Conservation (phyloP, 768 basidiomycete genomes). For the Trametes villosa region DNA sequence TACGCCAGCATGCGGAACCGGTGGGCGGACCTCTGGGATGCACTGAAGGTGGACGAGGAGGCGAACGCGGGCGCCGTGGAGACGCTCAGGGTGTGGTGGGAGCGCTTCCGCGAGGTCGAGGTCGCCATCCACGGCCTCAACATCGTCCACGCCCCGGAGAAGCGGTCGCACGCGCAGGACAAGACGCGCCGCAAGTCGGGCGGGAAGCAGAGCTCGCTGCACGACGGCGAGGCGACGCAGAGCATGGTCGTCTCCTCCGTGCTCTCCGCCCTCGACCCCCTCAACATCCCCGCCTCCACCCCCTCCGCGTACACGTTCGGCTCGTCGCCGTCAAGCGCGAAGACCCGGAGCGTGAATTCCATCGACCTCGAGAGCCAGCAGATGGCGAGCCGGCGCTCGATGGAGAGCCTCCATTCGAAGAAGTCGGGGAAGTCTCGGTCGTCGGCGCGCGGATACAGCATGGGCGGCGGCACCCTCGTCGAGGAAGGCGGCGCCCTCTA, state of each 20-base stretch:
- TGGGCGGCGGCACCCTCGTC: constrained; percentile 8
- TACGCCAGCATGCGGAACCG: constrained; percentile 62
- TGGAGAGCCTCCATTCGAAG: constrained; percentile 45
- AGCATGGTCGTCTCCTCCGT: constrained; percentile 26
- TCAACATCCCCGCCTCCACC: constrained; percentile 18
- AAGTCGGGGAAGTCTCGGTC: constrained; percentile 43
- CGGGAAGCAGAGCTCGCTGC: constrained; percentile 9
- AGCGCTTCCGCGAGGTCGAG: constrained; percentile 71
- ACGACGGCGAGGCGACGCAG: constrained; percentile 20
- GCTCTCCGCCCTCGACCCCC: constrained; percentile 26
- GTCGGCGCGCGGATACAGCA: constrained; percentile 20
- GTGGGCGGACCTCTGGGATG: constrained; percentile 88
- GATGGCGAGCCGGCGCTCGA: constrained; percentile 35
- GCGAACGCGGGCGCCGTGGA: constrained; percentile 65
- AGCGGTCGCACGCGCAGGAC: constrained; percentile 19
- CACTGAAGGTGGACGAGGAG: constrained; percentile 41
- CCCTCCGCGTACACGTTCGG: constrained; percentile 23
- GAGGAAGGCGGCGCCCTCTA: constrained; percentile 32
- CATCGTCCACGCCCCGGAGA: constrained; percentile 42
- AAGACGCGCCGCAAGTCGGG: constrained; percentile 19
- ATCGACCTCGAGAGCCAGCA: constrained; percentile 20
- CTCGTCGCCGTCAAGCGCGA: constrained; percentile 14
- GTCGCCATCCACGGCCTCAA: constrained; percentile 45
- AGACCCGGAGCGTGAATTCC: constrained; percentile 25
- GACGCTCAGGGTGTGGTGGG: constrained; percentile 73